Percentiles rank a stretch among this genome's conserved stretches.
phyloP scores from a whole-genome alignment of 2,329 filamentous ascomycete species.

The Neonectria faginata region DNA sequence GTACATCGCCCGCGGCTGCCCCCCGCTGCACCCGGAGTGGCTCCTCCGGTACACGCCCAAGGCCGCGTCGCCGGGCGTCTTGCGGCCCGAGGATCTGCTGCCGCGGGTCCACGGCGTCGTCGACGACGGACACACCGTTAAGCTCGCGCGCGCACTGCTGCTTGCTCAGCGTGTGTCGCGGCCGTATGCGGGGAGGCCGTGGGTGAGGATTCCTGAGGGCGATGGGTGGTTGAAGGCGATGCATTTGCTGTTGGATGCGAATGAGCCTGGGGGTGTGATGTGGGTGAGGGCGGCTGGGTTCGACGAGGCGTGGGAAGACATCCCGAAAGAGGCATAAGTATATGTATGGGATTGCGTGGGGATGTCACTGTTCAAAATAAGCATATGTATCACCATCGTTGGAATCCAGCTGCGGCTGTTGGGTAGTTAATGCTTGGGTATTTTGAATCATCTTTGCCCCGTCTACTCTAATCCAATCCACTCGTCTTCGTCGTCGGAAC shows the following conservation, averaged over 20 bases:
- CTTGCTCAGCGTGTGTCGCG: slow-evolving; percentile 68
- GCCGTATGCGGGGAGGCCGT: slow-evolving; percentile 58
- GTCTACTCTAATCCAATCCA: slow-evolving; percentile 63
- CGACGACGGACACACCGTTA: slow-evolving; percentile 87
- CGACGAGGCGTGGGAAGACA: slow-evolving; percentile 71
- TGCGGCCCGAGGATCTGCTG: slow-evolving; percentile 62
- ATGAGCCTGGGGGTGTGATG: slow-evolving; percentile 61
- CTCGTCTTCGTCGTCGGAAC: slow-evolving; percentile 54
- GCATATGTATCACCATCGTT: slow-evolving; percentile 12
- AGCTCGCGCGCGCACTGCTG: slow-evolving; percentile 77
- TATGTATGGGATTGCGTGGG: slow-evolving; percentile 13
- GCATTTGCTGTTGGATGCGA: slow-evolving; percentile 72
- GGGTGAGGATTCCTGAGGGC: slow-evolving; percentile 65
- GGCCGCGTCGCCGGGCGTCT: slow-evolving; percentile 56
- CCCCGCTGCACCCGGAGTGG: slow-evolving; percentile 68
- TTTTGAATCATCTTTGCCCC: slow-evolving; percentile 39
- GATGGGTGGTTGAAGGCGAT: slow-evolving; percentile 71
- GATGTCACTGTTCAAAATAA: slow-evolving; percentile 23
- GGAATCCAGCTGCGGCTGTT: slow-evolving; percentile 21
- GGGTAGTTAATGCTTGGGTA: slow-evolving; percentile 36
- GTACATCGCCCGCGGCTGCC: slow-evolving; percentile 76
- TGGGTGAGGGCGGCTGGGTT: slow-evolving; percentile 75
- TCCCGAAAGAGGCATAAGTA: slow-evolving; percentile 40
- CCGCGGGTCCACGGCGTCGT: slow-evolving; percentile 59
- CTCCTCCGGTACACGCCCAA: slow-evolving; percentile 71